Evolutionary conservation across 495 filamentous ascomycete genomes (phyloP).

Genomic region (Glonium stellatum): DNA sequence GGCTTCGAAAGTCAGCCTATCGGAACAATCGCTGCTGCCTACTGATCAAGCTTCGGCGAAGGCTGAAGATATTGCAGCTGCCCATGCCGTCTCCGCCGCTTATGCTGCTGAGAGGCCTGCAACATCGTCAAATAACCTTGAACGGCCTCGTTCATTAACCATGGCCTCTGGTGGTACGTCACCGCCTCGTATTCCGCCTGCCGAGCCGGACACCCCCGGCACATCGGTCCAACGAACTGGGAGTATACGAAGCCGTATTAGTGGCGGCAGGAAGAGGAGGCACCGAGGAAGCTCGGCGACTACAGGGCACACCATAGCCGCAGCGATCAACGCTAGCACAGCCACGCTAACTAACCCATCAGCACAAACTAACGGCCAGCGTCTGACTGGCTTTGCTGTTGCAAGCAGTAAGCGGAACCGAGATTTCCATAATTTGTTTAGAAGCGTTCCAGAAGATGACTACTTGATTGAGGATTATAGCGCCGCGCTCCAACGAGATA

Average conservation of each 20-base stretch:
- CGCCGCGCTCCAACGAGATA: conserved; percentile 90
- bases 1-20: conserved; percentile 42
- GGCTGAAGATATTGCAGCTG: conserved; percentile 51
- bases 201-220: conserved; percentile 60
- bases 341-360: conserved; percentile 58
- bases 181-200: conserved; percentile 50
- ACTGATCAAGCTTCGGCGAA: conserved; percentile 48
- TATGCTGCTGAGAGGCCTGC: conserved; percentile 37
- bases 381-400: conserved; percentile 81
- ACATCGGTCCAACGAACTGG: conserved; percentile 57
- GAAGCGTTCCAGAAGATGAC: conserved; percentile 95
- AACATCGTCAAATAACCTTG: conserved; percentile 4
- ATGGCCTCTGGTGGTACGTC: conserved; percentile 24
- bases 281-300: conserved; percentile 84
- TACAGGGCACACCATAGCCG: conserved; percentile 63
- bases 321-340: conserved; percentile 59
- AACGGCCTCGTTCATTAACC: conserved; percentile 32
- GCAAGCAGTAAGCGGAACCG: conserved; percentile 92
- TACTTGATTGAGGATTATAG: conserved; percentile 98
- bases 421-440: conserved; percentile 90
- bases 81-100: conserved; percentile 54
- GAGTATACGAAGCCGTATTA: conserved; percentile 76
- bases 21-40: conserved; percentile 39
- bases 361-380: conserved; percentile 52
- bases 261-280: conserved; percentile 47